Evolutionary conservation across 2,329 filamentous ascomycete genomes (phyloP).

Genomic region (Grosmannia clavigera): DNA sequence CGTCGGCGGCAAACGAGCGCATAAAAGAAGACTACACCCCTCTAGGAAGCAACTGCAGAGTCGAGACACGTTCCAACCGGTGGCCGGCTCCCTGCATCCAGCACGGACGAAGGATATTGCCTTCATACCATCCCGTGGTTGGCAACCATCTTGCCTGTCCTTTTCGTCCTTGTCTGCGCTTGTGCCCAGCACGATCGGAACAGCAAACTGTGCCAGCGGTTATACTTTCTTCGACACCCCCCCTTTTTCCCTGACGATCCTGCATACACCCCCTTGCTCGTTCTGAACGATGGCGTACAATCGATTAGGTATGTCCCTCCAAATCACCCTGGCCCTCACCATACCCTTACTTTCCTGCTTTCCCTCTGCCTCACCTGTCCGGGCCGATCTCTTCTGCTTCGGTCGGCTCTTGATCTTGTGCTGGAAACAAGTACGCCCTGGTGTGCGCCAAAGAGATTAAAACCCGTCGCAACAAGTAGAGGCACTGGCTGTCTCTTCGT

Average conservation of each 20-base stretch:
- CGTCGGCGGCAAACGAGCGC: neutral
- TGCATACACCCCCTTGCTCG: neutral
- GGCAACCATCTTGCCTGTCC: neutral
- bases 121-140: neutral
- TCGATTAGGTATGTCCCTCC: slow-evolving; percentile 49
- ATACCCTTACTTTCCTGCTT: neutral
- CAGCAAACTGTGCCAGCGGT: neutral
- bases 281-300: slow-evolving; percentile 54
- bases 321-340: neutral
- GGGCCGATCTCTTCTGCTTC: neutral
- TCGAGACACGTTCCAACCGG: slow-evolving; percentile 11
- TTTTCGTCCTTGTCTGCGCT: neutral
- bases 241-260: neutral
- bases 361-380: neutral
- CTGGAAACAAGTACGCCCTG: neutral
- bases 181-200: neutral
- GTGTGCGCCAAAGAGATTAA: neutral
- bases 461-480: neutral
- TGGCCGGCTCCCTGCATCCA: slow-evolving; percentile 3
- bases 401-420: neutral
- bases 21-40: neutral
- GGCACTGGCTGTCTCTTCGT: neutral
- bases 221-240: neutral
- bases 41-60: neutral
- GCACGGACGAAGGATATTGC: neutral